Evolutionary conservation across 2,329 filamentous ascomycete species (phyloP).

Genomic region (Penicillium sp.): DNA sequence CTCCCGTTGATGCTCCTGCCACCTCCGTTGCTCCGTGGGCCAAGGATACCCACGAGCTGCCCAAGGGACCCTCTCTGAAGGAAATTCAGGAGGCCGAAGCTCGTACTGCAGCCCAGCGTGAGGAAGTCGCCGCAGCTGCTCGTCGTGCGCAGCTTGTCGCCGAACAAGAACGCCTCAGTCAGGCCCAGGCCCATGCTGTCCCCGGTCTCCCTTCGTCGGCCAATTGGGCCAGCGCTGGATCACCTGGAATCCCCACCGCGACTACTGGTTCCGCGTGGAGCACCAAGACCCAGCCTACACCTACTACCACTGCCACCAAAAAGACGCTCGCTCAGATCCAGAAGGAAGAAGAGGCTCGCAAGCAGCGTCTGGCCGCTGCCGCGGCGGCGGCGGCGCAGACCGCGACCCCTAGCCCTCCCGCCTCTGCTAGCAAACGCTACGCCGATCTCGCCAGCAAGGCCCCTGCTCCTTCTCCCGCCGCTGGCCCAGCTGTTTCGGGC

Average conservation of each 20-base stretch:
- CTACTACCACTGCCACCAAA: slow-evolving; percentile 55
- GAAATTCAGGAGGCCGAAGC: slow-evolving; percentile 97
- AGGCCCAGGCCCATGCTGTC: slow-evolving; percentile 61
- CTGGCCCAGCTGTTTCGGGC: slow-evolving; percentile 43
- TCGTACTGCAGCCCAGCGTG: slow-evolving; percentile 83
- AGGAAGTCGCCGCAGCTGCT: slow-evolving; percentile 74
- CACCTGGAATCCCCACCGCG: slow-evolving; percentile 62
- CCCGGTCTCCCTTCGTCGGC: slow-evolving; percentile 82
- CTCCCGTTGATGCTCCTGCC: slow-evolving; percentile 64
- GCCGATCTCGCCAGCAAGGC: slow-evolving; percentile 88
- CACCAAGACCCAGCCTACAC: slow-evolving; percentile 47
- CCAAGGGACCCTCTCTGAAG: slow-evolving; percentile 86
- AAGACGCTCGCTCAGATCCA: slow-evolving; percentile 96
- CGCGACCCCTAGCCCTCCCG: slow-evolving; percentile 43
- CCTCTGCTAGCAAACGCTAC: slow-evolving; percentile 75
- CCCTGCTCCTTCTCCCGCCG: slow-evolving; percentile 43
- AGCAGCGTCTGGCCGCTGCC: slow-evolving; percentile 66
- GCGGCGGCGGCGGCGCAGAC: slow-evolving; percentile 49
- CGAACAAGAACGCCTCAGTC: slow-evolving; percentile 72
- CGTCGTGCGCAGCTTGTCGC: slow-evolving; percentile 66
- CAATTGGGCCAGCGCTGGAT: slow-evolving; percentile 78
- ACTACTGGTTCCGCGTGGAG: slow-evolving; percentile 50
- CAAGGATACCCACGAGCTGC: slow-evolving; percentile 69
- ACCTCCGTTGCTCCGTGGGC: slow-evolving; percentile 92
- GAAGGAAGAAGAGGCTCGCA: slow-evolving; percentile 88